Percentiles rank a stretch among this genome's conserved stretches.
phyloP scores from a whole-genome alignment of 306 rosid genomes.

The Gleditsia sinensis region DNA sequence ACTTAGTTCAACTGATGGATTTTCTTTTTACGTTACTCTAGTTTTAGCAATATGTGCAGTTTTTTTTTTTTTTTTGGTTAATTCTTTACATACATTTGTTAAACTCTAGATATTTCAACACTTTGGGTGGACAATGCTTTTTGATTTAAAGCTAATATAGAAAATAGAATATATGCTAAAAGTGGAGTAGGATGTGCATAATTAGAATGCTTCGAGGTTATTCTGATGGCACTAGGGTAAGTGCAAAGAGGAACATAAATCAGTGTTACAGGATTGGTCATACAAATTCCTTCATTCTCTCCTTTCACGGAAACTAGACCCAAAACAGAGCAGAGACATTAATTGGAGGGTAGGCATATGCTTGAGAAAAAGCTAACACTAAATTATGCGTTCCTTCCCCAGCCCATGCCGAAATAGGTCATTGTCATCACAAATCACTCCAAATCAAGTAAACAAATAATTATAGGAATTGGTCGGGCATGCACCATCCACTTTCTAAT shows the following conservation, averaged over 20 bases:
- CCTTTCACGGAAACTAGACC: slow-evolving; percentile 20
- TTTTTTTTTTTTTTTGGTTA: too few species aligned
- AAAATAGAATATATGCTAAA: slow-evolving; percentile 41
- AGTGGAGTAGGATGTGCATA: slow-evolving; percentile 25
- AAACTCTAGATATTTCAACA: too few species aligned
- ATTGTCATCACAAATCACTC: slow-evolving; percentile 30
- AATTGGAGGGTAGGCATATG: slow-evolving; percentile 25
- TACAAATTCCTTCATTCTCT: slow-evolving; percentile 23
- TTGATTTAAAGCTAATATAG: neutral
- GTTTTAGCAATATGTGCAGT: too few species aligned
- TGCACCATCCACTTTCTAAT: slow-evolving; percentile 43
- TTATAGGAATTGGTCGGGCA: slow-evolving; percentile 24
- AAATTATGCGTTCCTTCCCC: slow-evolving; percentile 26
- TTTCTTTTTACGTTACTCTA: too few species aligned
- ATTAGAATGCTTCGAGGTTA: slow-evolving; percentile 20
- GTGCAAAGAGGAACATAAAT: neutral
- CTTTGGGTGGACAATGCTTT: slow-evolving; percentile 22
- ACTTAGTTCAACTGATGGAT: too few species aligned
- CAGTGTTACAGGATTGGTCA: slow-evolving; percentile 18
- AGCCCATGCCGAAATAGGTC: slow-evolving; percentile 24
- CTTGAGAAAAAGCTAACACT: slow-evolving; percentile 31
- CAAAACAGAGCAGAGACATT: slow-evolving; percentile 25
- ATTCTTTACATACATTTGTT: too few species aligned
- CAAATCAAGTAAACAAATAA: neutral
- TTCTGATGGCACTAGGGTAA: slow-evolving; percentile 22